Conservation (phyloP, 2,329 filamentous ascomycete genomes). For the Myriangium duriaei region DNA sequence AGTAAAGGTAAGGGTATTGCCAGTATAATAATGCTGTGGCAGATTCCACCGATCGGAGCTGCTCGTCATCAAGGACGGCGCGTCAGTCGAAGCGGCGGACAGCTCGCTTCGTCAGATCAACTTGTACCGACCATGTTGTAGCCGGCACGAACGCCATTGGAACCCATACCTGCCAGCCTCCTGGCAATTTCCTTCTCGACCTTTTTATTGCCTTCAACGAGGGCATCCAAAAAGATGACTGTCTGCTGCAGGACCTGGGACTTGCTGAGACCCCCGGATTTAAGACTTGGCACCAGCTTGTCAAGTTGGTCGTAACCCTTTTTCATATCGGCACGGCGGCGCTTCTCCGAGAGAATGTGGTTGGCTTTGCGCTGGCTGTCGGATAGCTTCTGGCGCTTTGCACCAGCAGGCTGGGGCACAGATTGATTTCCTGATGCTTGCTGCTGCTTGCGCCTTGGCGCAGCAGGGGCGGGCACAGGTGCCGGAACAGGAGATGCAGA, state of each 20-base stretch:
- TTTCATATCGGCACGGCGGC: constrained; percentile 68
- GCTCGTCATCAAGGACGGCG: background rate
- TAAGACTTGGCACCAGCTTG: constrained; percentile 61
- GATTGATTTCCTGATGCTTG: background rate
- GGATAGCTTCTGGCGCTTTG: constrained; percentile 43
- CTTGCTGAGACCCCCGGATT: constrained; percentile 67
- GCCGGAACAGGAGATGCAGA: constrained; percentile 3
- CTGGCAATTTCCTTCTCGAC: constrained; percentile 8
- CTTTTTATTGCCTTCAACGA: constrained; percentile 52
- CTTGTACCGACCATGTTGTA: background rate
- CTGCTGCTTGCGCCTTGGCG: background rate
- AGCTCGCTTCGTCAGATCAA: constrained; percentile 1
- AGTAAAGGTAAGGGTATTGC: no score
- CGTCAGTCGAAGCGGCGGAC: background rate
- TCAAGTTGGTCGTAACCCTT: constrained; percentile 72
- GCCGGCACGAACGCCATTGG: constrained; percentile 1
- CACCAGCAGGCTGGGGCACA: constrained; percentile 1
- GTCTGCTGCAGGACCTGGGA: constrained; percentile 65
- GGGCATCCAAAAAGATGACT: constrained; percentile 63
- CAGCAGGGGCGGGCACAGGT: constrained; percentile 1
- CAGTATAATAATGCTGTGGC: no score
- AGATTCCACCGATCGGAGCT: background rate
- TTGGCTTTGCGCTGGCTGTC: constrained; percentile 77
- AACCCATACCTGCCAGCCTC: constrained; percentile 1
- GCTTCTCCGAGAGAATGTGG: constrained; percentile 79